phyloP scores from a whole-genome alignment of 768 basidiomycete genomes.

The Lactarius trivialis region DNA sequence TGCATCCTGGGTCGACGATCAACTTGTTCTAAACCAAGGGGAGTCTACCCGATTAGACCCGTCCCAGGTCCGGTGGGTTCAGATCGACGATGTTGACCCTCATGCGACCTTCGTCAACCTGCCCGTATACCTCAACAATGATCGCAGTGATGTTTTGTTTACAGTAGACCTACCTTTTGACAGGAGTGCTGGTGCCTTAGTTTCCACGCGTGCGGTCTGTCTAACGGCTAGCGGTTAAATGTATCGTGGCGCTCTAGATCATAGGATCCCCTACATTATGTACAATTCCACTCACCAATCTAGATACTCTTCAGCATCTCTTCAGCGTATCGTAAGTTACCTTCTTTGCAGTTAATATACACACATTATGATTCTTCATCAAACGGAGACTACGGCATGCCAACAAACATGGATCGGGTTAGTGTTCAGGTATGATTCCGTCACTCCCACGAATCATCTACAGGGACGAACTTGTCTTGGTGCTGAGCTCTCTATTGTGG shows the following conservation, averaged over 20 bases:
- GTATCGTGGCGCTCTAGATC: neutral
- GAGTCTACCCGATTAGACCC: constrained; percentile 70
- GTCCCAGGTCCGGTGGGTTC: constrained; percentile 85
- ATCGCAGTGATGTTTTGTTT: constrained; percentile 86
- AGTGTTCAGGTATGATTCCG: neutral
- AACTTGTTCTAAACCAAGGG: constrained; percentile 79
- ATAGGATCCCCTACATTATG: neutral
- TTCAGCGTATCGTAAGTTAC: too few relatives aligned
- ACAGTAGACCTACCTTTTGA: constrained; percentile 82
- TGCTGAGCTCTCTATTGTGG: neutral
- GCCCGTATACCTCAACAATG: constrained; percentile 88
- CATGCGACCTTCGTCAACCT: constrained; percentile 55
- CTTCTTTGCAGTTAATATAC: neutral
- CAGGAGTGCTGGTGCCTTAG: constrained; percentile 54
- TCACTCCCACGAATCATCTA: neutral
- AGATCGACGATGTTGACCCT: constrained; percentile 41
- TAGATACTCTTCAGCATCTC: constrained; percentile 5
- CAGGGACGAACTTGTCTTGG: neutral
- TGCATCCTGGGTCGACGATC: constrained; percentile 64
- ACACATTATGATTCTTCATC: neutral
- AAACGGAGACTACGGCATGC: neutral
- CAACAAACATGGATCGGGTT: neutral
- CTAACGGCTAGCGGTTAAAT: constrained; percentile 51
- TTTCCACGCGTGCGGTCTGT: constrained; percentile 86
- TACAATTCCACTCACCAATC: neutral